Evolutionary conservation across 2,329 filamentous ascomycete genomes (phyloP).

Genomic region (Ceratocystis albifundus): DNA sequence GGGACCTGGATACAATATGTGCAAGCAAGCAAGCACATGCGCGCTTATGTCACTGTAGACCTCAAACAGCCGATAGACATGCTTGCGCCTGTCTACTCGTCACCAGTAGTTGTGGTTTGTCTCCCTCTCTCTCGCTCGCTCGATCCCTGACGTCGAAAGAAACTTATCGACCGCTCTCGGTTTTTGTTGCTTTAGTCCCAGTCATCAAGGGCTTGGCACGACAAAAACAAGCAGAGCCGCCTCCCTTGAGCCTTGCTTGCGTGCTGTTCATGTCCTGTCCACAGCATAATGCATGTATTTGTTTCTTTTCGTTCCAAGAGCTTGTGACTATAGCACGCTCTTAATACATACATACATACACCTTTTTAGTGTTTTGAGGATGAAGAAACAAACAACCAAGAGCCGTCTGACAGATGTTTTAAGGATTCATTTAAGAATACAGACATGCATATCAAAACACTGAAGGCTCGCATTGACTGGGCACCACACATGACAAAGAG

Average conservation of each 20-base stretch:
- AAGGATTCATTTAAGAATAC: neutral
- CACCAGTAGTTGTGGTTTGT: neutral
- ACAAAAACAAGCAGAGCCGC: neutral
- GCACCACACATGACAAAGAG: too few relatives aligned
- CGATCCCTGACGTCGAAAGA: neutral
- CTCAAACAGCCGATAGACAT: too few relatives aligned
- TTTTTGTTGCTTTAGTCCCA: neutral
- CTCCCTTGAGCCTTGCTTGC: neutral
- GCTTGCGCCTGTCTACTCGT: neutral
- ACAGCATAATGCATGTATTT: neutral
- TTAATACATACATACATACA: too few relatives aligned
- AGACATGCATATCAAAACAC: neutral
- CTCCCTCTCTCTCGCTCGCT: neutral
- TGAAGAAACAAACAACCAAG: neutral
- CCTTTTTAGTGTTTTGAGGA: neutral
- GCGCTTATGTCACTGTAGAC: too few relatives aligned
- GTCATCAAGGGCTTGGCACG: constrained; percentile 1
- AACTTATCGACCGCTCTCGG: neutral
- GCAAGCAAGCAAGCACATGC: too few relatives aligned
- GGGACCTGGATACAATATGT: too few relatives aligned
- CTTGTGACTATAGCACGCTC: neutral
- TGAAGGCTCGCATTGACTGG: neutral
- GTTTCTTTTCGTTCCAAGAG: neutral
- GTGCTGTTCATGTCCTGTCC: neutral
- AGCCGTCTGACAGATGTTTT: neutral